A percentile compares a stretch with the other conserved stretches of the same genome.
phyloP scores from a whole-genome alignment of 257 asterid species.

The Solanum chilense region DNA sequence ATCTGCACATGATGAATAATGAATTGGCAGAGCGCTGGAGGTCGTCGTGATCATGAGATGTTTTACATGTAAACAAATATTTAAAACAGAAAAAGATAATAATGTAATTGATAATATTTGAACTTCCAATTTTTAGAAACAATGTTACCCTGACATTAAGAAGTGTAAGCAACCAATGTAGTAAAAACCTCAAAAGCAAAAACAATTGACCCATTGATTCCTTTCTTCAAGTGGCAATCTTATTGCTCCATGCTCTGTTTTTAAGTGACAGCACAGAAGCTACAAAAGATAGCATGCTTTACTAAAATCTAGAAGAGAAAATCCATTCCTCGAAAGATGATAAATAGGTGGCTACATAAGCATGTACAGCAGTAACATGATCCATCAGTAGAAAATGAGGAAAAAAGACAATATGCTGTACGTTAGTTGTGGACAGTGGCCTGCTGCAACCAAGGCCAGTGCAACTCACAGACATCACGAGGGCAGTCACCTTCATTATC shows the following conservation, averaged over 20 bases:
- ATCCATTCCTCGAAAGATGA: neutral
- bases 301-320: neutral
- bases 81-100: neutral
- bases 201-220: neutral
- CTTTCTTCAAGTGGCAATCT: neutral
- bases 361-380: slow-evolving; percentile 29
- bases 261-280: neutral
- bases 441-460: slow-evolving; percentile 63
- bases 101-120: too few species aligned
- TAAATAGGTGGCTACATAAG: neutral
- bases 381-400: slow-evolving; percentile 5
- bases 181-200: neutral
- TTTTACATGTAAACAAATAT: neutral
- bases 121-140: neutral
- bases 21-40: neutral
- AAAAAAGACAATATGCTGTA: neutral
- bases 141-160: neutral
- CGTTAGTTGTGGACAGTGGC: slow-evolving; percentile 14
- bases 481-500: slow-evolving; percentile 76
- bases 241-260: neutral
- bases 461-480: slow-evolving; percentile 54
- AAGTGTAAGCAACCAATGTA: neutral
- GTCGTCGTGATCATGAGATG: neutral
- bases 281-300: neutral
- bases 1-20: neutral